phyloP scores from a whole-genome alignment of 2,329 filamentous ascomycete species.

The Pseudogymnoascus sp. region DNA sequence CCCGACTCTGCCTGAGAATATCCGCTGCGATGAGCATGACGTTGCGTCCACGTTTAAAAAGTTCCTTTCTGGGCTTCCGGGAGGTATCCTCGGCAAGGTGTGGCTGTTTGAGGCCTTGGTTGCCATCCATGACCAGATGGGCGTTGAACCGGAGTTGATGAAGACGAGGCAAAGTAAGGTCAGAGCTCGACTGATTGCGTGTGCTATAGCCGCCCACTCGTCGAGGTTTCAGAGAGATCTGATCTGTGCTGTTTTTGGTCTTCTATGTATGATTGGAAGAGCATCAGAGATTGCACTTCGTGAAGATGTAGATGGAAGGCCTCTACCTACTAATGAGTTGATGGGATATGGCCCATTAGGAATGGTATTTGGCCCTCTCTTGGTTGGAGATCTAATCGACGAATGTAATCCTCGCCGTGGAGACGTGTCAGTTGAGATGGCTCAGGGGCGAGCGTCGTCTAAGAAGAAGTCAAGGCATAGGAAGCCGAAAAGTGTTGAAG shows the following conservation, averaged over 20 bases:
- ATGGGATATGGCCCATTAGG: slow-evolving; percentile 60
- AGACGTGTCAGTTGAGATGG: slow-evolving; percentile 8
- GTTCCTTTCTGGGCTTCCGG: slow-evolving; percentile 55
- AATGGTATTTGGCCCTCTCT: slow-evolving; percentile 57
- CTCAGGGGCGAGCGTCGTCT: background rate
- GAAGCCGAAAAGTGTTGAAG: slow-evolving; percentile 22
- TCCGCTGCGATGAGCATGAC: slow-evolving; percentile 54
- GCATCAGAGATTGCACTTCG: slow-evolving; percentile 46
- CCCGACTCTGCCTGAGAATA: slow-evolving; percentile 52
- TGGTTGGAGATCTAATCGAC: slow-evolving; percentile 51
- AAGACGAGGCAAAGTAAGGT: slow-evolving; percentile 49
- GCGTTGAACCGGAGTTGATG: slow-evolving; percentile 44
- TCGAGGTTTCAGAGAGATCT: slow-evolving; percentile 55
- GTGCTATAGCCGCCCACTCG: slow-evolving; percentile 52
- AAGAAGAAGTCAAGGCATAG: slow-evolving; percentile 33
- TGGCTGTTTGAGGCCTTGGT: slow-evolving; percentile 55
- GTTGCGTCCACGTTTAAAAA: slow-evolving; percentile 62
- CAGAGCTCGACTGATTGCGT: slow-evolving; percentile 57
- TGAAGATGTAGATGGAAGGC: slow-evolving; percentile 44
- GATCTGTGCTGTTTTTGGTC: slow-evolving; percentile 60
- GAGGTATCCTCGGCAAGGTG: slow-evolving; percentile 58
- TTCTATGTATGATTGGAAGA: slow-evolving; percentile 54
- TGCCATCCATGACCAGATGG: slow-evolving; percentile 51
- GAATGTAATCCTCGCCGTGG: slow-evolving; percentile 33
- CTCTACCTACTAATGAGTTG: slow-evolving; percentile 48